phyloP scores from a whole-genome alignment of 257 asterid genomes.

The Forsythia suspensa region DNA sequence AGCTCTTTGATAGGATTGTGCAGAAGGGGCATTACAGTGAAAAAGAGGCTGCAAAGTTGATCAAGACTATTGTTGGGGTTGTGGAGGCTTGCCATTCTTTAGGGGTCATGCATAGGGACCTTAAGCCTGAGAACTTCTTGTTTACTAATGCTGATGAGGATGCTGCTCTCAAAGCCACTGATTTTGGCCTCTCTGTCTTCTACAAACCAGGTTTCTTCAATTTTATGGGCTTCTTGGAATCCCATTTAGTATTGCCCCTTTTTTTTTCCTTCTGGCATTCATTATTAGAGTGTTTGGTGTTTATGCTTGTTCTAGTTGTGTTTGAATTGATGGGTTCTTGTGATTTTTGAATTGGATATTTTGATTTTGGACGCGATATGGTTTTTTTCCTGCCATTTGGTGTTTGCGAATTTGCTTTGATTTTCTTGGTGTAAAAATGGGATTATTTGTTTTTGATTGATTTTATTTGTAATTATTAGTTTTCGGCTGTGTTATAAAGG shows the following conservation, averaged over 20 bases:
- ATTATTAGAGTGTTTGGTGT: not conserved
- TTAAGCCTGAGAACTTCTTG: constrained; percentile 51
- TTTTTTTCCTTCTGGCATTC: not conserved
- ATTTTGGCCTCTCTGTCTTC: constrained; percentile 50
- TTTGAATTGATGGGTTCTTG: not conserved
- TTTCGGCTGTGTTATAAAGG: too few relatives aligned
- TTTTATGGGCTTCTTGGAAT: not conserved
- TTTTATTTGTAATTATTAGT: too few relatives aligned
- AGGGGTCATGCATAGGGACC: constrained; percentile 49
- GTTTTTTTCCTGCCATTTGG: not conserved
- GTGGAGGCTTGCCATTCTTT: constrained; percentile 47
- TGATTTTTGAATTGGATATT: not conserved
- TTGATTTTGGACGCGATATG: not conserved
- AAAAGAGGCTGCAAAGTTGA: constrained; percentile 43
- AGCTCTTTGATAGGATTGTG: constrained; percentile 46
- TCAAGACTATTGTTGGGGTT: constrained; percentile 40
- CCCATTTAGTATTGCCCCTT: not conserved
- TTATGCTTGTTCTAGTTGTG: not conserved
- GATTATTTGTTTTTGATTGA: too few relatives aligned
- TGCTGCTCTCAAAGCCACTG: constrained; percentile 50
- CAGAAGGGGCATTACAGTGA: constrained; percentile 44
- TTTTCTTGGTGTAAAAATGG: not conserved
- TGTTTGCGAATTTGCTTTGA: not conserved
- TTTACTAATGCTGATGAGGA: constrained; percentile 39
- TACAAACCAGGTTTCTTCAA: constrained; percentile 38